Evolutionary conservation across 352 stramenopile species (phyloP).

Genomic region (Phytophthora megakarya): DNA sequence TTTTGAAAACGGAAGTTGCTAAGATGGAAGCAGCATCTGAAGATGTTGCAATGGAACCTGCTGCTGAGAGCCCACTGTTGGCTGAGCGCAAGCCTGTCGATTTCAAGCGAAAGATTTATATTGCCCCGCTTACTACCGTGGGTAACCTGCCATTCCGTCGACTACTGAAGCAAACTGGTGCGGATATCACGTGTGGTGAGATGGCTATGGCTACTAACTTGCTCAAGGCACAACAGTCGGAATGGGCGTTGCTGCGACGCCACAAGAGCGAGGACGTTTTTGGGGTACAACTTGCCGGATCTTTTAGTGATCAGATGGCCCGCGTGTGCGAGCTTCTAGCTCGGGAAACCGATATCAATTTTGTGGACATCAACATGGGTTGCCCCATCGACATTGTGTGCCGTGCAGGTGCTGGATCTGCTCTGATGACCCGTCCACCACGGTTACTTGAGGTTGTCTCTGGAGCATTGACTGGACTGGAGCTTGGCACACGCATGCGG

Average conservation of each 20-base stretch:
- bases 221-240: conserved; percentile 93
- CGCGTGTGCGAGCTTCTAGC: conserved; percentile 93
- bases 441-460: conserved; percentile 91
- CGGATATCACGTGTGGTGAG: conserved; percentile 99
- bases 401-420: conserved; percentile 86
- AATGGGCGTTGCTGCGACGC: conserved; percentile 97
- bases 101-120: conserved; percentile 98
- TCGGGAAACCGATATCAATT: conserved; percentile 94
- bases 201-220: conserved; percentile 97
- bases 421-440: conserved; percentile 94
- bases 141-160: conserved; percentile 99
- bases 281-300: conserved; percentile 96
- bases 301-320: conserved; percentile 93
- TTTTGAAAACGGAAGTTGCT: conserved; percentile 3
- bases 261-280: conserved; percentile 98
- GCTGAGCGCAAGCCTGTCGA: conserved; percentile 93
- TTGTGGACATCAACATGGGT: conserved; percentile 99
- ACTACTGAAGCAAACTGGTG: conserved; percentile 97
- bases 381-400: conserved; percentile 98
- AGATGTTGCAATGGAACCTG: conserved; percentile 32
- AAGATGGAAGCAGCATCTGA: conserved; percentile 11
- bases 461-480: conserved; percentile 82
- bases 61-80: conserved; percentile 51
- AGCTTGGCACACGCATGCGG: conserved; percentile 59
- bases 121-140: conserved; percentile 99